phyloP scores from a whole-genome alignment of 331 rosid genomes.

The Saraca asoca region DNA sequence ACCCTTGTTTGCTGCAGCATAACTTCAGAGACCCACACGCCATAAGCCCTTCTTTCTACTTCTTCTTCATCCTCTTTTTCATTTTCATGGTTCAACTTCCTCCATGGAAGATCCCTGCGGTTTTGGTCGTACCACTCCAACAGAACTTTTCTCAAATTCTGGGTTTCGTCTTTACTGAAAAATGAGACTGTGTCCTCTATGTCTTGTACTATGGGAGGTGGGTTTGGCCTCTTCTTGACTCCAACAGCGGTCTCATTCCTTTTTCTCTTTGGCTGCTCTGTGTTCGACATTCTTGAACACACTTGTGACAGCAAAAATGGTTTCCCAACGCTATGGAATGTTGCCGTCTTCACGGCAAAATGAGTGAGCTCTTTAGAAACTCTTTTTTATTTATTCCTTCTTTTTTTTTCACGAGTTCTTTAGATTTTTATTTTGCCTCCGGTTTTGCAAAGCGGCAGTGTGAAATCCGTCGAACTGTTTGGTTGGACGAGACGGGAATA shows the following conservation, averaged over 20 bases:
- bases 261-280: background rate
- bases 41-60: constrained; percentile 61
- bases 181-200: constrained; percentile 54
- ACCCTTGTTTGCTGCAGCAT: constrained; percentile 94
- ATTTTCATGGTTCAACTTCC: constrained; percentile 32
- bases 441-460: too few species aligned
- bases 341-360: background rate
- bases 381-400: too few species aligned
- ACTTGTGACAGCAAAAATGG: background rate
- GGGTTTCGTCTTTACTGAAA: constrained; percentile 53
- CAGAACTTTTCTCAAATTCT: constrained; percentile 48
- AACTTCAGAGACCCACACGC: constrained; percentile 88
- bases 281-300: constrained; percentile 38
- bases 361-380: too few species aligned
- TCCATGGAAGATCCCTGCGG: constrained; percentile 87
- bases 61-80: constrained; percentile 27
- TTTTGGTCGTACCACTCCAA: constrained; percentile 75
- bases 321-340: background rate
- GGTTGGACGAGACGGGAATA: too few species aligned
- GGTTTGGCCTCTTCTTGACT: constrained; percentile 10
- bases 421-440: too few species aligned
- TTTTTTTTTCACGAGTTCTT: too few species aligned
- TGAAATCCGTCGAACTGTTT: too few species aligned
- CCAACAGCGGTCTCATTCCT: background rate
- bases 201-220: constrained; percentile 41